A percentile compares a stretch with the other conserved stretches of the same genome.
Evolutionary conservation across 2,329 filamentous ascomycete genomes (phyloP).

Genomic region (Dryadomyces quercivorus): DNA sequence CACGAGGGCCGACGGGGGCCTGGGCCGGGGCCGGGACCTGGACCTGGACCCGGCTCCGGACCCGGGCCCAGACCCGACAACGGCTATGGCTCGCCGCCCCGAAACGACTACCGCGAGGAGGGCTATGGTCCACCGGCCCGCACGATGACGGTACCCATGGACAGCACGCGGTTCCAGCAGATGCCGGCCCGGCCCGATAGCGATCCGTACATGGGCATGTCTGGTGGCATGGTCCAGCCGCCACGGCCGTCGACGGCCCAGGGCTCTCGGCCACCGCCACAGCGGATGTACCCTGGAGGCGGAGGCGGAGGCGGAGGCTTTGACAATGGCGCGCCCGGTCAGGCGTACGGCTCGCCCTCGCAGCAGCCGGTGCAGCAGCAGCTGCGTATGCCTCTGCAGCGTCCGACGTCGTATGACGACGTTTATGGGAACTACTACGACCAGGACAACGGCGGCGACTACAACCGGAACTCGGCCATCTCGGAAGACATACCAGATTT

Average conservation of each 20-base stretch:
- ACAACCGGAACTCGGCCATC: conserved; percentile 13
- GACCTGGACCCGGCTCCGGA: conserved; percentile 6
- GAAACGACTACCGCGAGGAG: conserved; percentile 25
- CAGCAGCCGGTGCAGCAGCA: conserved; percentile 13
- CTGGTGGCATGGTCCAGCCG: conserved; percentile 16
- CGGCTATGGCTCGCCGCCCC: conserved; percentile 18
- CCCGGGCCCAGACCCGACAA: no score
- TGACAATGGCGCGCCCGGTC: conserved; percentile 1
- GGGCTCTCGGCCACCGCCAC: conserved; percentile 38
- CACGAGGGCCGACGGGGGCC: background rate
- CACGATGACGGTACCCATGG: conserved; percentile 51
- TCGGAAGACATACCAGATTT: conserved; percentile 9
- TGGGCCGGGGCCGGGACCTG: conserved; percentile 10
- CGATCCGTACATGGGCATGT: background rate
- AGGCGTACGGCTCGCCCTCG: conserved; percentile 23
- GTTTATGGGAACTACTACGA: conserved; percentile 46
- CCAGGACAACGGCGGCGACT: conserved; percentile 15
- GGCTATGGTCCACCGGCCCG: conserved; percentile 39
- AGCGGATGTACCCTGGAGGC: conserved; percentile 29
- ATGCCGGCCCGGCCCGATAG: conserved; percentile 18
- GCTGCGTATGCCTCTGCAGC: conserved; percentile 19
- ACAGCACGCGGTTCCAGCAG: conserved; percentile 24
- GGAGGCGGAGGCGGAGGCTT: background rate
- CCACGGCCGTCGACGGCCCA: conserved; percentile 43
- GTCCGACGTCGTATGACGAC: conserved; percentile 31